phyloP scores from a whole-genome alignment of 345 rosid species.

The Populus euphratica region DNA sequence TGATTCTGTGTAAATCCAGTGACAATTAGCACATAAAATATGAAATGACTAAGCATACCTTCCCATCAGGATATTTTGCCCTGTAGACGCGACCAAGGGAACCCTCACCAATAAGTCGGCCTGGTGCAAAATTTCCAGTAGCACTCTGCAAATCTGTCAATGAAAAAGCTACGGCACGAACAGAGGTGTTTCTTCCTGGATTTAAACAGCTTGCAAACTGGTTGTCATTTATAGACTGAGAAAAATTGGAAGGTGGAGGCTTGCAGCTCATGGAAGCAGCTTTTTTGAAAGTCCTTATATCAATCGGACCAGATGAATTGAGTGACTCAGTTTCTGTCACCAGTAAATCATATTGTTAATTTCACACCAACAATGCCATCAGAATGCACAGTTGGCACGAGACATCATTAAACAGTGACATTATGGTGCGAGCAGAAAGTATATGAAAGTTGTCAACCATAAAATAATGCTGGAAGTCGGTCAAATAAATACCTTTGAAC shows the following conservation, averaged over 20 bases:
- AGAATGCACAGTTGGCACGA: too few species aligned
- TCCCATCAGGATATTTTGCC: constrained; percentile 74
- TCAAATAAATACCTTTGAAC: constrained; percentile 36
- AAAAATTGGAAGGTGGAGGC: constrained; percentile 42
- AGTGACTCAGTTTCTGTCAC: constrained; percentile 37
- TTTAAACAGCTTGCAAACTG: constrained; percentile 55
- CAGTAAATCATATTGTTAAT: neutral
- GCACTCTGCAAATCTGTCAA: constrained; percentile 65
- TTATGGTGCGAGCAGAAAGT: too few species aligned
- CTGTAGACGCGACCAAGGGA: constrained; percentile 73
- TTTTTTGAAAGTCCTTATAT: constrained; percentile 44
- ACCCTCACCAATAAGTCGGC: constrained; percentile 76
- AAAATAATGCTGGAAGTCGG: too few species aligned
- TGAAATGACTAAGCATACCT: constrained; percentile 38
- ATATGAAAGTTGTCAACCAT: too few species aligned
- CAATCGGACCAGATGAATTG: constrained; percentile 43
- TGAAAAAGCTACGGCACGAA: constrained; percentile 40
- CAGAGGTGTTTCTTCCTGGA: constrained; percentile 47
- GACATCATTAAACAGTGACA: too few species aligned
- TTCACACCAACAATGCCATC: too few species aligned
- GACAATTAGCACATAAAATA: too few species aligned
- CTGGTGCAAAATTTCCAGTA: constrained; percentile 56
- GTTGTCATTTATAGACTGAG: constrained; percentile 49
- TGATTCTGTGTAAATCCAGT: too few species aligned
- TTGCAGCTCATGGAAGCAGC: constrained; percentile 55